These are phyloP conservation scores for Colletotrichum shisoi DNA, from an alignment of 2,329 filamentous ascomycete genomes.

Conservation along the genomic window DNA sequence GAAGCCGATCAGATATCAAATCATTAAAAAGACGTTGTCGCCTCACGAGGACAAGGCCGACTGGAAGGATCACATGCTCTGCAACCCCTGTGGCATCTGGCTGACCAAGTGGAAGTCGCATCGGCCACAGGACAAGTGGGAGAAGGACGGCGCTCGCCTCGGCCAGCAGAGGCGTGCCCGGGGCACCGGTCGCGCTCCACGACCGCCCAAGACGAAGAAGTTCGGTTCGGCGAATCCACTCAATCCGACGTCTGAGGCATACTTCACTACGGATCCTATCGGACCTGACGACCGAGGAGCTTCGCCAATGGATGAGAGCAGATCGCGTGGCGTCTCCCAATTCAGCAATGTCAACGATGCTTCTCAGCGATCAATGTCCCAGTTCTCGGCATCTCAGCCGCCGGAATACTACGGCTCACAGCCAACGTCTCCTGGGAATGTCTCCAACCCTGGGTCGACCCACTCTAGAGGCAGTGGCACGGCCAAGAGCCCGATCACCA, in stretches of 20 bases:
- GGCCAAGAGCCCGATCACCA: slow-evolving; percentile 63
- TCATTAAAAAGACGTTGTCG: slow-evolving; percentile 78
- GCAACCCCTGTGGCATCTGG: slow-evolving; percentile 97
- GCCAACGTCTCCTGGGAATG: slow-evolving; percentile 38
- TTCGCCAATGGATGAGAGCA: slow-evolving; percentile 35
- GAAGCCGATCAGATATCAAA: slow-evolving; percentile 71
- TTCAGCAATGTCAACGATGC: slow-evolving; percentile 35
- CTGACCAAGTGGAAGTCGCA: slow-evolving; percentile 87
- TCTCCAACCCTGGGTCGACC: slow-evolving; percentile 55
- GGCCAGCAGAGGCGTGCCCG: slow-evolving; percentile 62
- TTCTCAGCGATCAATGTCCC: slow-evolving; percentile 21
- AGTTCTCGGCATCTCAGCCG: slow-evolving; percentile 24
- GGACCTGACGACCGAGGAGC: slow-evolving; percentile 48
- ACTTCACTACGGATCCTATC: slow-evolving; percentile 62
- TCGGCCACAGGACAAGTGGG: slow-evolving; percentile 85
- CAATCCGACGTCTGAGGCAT: slow-evolving; percentile 64
- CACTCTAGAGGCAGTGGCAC: slow-evolving; percentile 65
- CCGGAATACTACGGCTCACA: slow-evolving; percentile 20
- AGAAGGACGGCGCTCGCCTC: slow-evolving; percentile 65
- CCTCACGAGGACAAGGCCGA: slow-evolving; percentile 68
- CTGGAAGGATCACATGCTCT: slow-evolving; percentile 79
- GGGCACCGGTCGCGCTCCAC: slow-evolving; percentile 51
- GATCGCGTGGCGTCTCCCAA: slow-evolving; percentile 34
- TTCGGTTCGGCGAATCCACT: slow-evolving; percentile 55
- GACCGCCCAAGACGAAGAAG: slow-evolving; percentile 56